Percentiles rank a stretch among this genome's conserved stretches.
Conservation (phyloP, 805 yeast genomes). For the Millerozyma miso region DNA sequence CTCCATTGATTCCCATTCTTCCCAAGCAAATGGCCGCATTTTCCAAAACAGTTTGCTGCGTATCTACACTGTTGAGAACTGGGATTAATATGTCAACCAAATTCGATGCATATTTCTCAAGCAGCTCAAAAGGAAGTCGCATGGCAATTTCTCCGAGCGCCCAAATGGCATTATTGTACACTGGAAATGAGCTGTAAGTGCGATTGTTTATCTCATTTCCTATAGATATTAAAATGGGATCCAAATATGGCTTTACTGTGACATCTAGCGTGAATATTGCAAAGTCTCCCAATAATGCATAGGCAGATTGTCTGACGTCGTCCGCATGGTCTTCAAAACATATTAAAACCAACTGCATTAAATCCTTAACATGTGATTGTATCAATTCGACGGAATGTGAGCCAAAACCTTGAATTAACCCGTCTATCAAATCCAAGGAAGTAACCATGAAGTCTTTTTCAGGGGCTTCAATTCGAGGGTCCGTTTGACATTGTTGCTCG, state of each 20-base stretch:
- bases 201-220: constrained; percentile 62
- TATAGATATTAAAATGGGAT: constrained; percentile 58
- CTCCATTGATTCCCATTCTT: constrained; percentile 67
- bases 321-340: constrained; percentile 72
- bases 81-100: constrained; percentile 55
- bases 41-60: constrained; percentile 66
- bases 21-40: constrained; percentile 90
- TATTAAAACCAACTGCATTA: constrained; percentile 60
- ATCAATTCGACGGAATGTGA: constrained; percentile 56
- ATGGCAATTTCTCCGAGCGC: constrained; percentile 82
- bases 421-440: constrained; percentile 85
- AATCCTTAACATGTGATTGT: constrained; percentile 25
- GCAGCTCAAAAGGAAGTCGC: constrained; percentile 42
- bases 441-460: constrained; percentile 90
- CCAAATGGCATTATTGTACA: constrained; percentile 91
- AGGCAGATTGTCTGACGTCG: constrained; percentile 92
- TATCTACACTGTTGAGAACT: constrained; percentile 50
- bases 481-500: constrained; percentile 57
- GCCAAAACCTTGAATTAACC: constrained; percentile 85
- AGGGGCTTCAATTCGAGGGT: constrained; percentile 69
- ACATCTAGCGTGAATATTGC: constrained; percentile 53
- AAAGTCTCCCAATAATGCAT: constrained; percentile 87
- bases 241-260: constrained; percentile 44
- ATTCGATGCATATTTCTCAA: constrained; percentile 51
- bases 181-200: constrained; percentile 50